phyloP scores from a whole-genome alignment of 1,139 yeast genomes.

The Hanseniaspora uvarum region DNA sequence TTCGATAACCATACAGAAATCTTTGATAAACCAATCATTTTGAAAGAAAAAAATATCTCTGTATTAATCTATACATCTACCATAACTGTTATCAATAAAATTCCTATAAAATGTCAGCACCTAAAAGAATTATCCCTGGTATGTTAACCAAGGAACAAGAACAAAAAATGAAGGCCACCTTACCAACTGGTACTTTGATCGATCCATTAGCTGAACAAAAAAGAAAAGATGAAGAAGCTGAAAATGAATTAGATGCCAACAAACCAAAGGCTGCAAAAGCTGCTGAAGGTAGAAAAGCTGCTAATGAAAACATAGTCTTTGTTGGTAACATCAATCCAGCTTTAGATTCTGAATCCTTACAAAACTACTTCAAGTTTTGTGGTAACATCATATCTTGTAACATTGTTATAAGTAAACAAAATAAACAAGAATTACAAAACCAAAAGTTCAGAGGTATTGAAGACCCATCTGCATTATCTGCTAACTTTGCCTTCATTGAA shows the following conservation, averaged over 20 bases:
- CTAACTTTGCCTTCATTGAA: conserved; percentile 75
- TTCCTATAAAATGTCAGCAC: conserved; percentile 12
- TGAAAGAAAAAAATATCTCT: neutral
- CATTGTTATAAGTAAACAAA: conserved; percentile 64
- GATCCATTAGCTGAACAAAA: conserved; percentile 16
- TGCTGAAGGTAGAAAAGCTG: conserved; percentile 69
- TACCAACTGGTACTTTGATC: conserved; percentile 10
- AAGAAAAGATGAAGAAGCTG: conserved; percentile 16
- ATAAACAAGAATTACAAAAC: conserved; percentile 41
- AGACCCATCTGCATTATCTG: conserved; percentile 2
- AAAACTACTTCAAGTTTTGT: conserved; percentile 51
- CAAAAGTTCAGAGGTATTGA: conserved; percentile 13
- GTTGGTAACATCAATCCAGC: conserved; percentile 65
- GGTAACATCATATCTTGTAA: conserved; percentile 56
- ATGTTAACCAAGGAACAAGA: conserved; percentile 18
- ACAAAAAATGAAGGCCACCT: conserved; percentile 17
- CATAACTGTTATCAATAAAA: neutral
- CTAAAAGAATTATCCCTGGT: conserved; percentile 18
- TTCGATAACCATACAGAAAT: too few species aligned
- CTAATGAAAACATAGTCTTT: conserved; percentile 60
- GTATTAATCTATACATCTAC: neutral
- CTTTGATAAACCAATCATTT: too few species aligned
- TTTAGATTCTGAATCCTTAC: conserved; percentile 52
- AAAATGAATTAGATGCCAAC: conserved; percentile 16
- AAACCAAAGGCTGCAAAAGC: conserved; percentile 47